Base-by-base conservation (phyloP, 306 rosid genomes). In the Crotalaria pallida region DNA sequence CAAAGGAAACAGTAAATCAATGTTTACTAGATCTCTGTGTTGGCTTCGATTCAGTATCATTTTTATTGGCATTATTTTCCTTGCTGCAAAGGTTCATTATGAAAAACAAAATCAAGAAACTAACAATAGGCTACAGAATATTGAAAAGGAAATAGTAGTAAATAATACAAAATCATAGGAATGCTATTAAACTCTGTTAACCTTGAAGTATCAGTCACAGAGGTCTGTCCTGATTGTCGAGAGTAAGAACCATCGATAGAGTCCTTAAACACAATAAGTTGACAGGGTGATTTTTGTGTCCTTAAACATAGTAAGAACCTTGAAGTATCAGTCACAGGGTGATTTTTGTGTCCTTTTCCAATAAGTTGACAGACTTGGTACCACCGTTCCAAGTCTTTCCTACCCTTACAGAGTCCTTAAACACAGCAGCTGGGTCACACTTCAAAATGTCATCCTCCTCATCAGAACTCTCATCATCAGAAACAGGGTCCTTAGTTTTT, bases 241-340 rank as follows among this genome's bases (percentile, higher is more conserved):
- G 87, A 77, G 67, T 91, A 87, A 75, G 92, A 77, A 74, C 92
- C 87, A 17, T 95, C 99, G 80, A 89, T 92, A 71, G 92, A 33
- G n/a, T n/a, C n/a, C n/a, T n/a, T n/a, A n/a, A n/a, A n/a, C n/a
- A n/a, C n/a, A n/a, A n/a, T n/a, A n/a, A n/a, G n/a, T n/a, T n/a
- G n/a, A n/a, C n/a, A n/a, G n/a, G n/a, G n/a, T n/a, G n/a, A n/a
- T n/a, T n/a, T n/a, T n/a, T n/a, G n/a, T n/a, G n/a, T n/a, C n/a
- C n/a, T n/a, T n/a, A n/a, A n/a, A n/a, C n/a, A n/a, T n/a, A n/a
- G n/a, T n/a, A n/a, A n/a, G n/a, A n/a, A n/a, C n/a, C n/a, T n/a
- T n/a, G n/a, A n/a, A n/a, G n/a, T n/a, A n/a, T n/a, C n/a, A n/a
- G n/a, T n/a, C n/a, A n/a, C n/a, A n/a, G n/a, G n/a, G n/a, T n/a